Base-by-base conservation (phyloP, 257 asterid species). In the Coffea canephora region DNA sequence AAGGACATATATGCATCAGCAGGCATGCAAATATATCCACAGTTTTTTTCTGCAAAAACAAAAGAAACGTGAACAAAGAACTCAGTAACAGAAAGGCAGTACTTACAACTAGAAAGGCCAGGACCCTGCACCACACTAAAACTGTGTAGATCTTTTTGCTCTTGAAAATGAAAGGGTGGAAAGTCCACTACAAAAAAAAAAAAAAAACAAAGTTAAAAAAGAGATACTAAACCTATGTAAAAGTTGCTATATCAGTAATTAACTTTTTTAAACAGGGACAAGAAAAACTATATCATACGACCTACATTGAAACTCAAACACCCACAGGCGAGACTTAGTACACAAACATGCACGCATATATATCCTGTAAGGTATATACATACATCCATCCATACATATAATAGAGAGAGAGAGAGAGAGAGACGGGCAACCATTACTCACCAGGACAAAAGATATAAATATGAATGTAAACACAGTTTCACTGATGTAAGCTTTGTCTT, bases 41-140 rank as follows among this genome's bases (percentile, higher is more conserved):
- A 61, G 39, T 18, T 8, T 13, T 34, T 25, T 8, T 25, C 65
- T 41, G 19, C 10, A 45, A 66, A 55, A 78, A 66, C 12, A 36
- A 19, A 71, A 23, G 21, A 64, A 71, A 41, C 74, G 68, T 27
- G 16, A 76, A 18, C 27, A 74, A 43, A 66, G n/a, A 50, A 36
- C 36, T 12, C 6, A 70, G 12, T 70, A 11, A 67, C 54, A 41
- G 45, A 55, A 66, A 73, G 69, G 13, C 10, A 69, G 59, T 72
- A 91, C 99, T 90, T 89, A 96, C 99, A 59, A 92, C 93, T 90
- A 96, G 90, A 86, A 89, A 96, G 46, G 99, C 95, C 81, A 96
- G 85, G 61, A 89, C 98, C 89, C 99, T 89, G 96, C 98, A 94
- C 99, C 99, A 94, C 73, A 96, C 80, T 73, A 92, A 88, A 81